Evolutionary conservation across 2,329 filamentous ascomycete species (phyloP).

Genomic region (Fusarium metavorans): DNA sequence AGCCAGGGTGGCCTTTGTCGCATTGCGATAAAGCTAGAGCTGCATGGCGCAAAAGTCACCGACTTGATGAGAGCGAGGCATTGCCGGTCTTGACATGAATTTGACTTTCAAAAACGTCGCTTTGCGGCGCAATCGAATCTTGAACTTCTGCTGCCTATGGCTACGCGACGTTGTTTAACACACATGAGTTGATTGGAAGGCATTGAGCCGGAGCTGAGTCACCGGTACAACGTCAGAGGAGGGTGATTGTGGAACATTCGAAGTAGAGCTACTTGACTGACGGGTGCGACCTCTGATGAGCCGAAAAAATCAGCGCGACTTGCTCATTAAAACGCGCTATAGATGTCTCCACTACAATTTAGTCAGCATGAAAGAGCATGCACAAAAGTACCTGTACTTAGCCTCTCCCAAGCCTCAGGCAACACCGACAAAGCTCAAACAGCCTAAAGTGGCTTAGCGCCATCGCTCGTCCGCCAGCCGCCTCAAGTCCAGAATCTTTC

Average conservation of each 20-base stretch:
- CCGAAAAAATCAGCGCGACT: conserved; percentile 23
- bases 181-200: conserved; percentile 33
- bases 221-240: conserved; percentile 38
- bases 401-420: conserved; percentile 38
- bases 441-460: conserved; percentile 37
- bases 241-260: conserved; percentile 11
- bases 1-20: conserved; percentile 35
- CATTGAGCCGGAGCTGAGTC: conserved; percentile 39
- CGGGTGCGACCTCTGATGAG: conserved; percentile 7
- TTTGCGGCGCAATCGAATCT: conserved; percentile 16
- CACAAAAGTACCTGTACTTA: conserved; percentile 31
- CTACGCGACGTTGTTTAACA: conserved; percentile 10
- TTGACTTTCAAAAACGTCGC: conserved; percentile 12
- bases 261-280: conserved; percentile 35
- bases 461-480: conserved; percentile 49
- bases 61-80: conserved; percentile 5
- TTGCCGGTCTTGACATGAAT: conserved; percentile 18
- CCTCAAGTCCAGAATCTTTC: conserved; percentile 60
- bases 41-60: conserved; percentile 22
- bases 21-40: conserved; percentile 17
- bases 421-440: conserved; percentile 26
- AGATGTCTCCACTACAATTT: conserved; percentile 5
- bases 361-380: conserved; percentile 41
- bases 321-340: background rate
- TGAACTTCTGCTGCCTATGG: conserved; percentile 17